Base-by-base conservation (phyloP, 2,329 filamentous ascomycete species). In the Monosporascus sp. region DNA sequence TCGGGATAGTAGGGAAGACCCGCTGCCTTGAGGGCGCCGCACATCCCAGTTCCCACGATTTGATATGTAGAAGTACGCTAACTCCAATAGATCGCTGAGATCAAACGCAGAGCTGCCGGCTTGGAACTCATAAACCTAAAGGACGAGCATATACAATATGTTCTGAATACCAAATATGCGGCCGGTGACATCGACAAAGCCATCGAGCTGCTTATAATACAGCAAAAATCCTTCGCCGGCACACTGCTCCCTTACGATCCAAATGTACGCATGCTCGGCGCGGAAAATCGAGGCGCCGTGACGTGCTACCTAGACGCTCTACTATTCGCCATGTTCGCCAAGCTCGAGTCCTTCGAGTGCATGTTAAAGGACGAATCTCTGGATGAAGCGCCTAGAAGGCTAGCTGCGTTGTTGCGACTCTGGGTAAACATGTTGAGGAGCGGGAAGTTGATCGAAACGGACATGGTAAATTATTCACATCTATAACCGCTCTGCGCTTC, bases 301-400 rank as follows among this genome's bases (percentile, higher is more conserved):
- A 97, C 93, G n/a, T 99, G 94, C 74, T 97, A 95, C 68, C 77
- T 97, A 17, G 94, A 97, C 68, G 82, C 93, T 0, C 74, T 97
- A 22, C 79, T 99, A 1, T 97, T 97, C 68, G 88, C 93, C 68
- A 97, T 99, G 91, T 97, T 97, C 68, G 88, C 89, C 19, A 86
- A 89, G 55, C 78, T 97, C 38, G 87, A 91, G 60, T 92, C 88
- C 58, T 99, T 96, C 68, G 93, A 97, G 70, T 90, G 88, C 48
- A 96, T 97, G 78, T 78, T 97, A 37, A 92, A 89, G 68, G 87
- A 87, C 53, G 84, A 86, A 7, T 89, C 90, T 57, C 80, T 85
- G 26, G 88, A 94, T 56, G 84, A 90, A 58, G 71, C 76, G 11
- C 82, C 87, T 58, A 85, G 82, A 61, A 89, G 85, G 61, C 75